Evolutionary conservation across 306 rosid species (phyloP).

Genomic region (Crataegus laevigata): DNA sequence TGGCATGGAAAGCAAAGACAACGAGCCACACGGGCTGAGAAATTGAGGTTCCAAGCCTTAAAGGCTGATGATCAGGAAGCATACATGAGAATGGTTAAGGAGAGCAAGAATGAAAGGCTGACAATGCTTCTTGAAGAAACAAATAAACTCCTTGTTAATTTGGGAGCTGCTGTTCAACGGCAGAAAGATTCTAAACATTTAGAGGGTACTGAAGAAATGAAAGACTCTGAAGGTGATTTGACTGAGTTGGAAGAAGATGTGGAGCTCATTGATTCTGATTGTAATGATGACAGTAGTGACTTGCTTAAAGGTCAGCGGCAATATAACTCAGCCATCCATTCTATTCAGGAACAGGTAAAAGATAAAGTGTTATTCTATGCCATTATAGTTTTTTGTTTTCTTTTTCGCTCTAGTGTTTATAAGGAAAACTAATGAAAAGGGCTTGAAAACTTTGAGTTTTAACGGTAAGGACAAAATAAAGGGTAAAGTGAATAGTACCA

Average conservation of each 20-base stretch:
- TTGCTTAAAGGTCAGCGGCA: conserved; percentile 99
- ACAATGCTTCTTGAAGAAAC: conserved; percentile 96
- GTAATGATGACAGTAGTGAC: conserved; percentile 66
- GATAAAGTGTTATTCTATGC: neutral
- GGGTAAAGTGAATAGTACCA: no score
- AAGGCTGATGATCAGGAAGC: conserved; percentile 99
- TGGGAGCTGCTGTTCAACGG: conserved; percentile 99
- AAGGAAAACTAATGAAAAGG: no score
- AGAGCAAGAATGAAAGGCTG: conserved; percentile 94
- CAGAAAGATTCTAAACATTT: conserved; percentile 76
- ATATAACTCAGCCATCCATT: conserved; percentile 92
- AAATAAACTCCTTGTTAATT: conserved; percentile 84
- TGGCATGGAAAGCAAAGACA: conserved; percentile 99
- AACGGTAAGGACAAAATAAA: no score
- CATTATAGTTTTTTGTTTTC: neutral
- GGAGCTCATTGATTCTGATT: conserved; percentile 68
- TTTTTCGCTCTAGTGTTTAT: neutral
- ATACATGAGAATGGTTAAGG: conserved; percentile 99
- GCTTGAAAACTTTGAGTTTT: no score
- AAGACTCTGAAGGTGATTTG: conserved; percentile 75
- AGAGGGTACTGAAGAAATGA: conserved; percentile 70
- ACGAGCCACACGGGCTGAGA: conserved; percentile 93
- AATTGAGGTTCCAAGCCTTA: conserved; percentile 95
- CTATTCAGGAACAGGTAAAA: conserved; percentile 88
- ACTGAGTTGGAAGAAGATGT: conserved; percentile 74